Evolutionary conservation across 2,329 filamentous ascomycete genomes (phyloP), one percentile per base, ranked within the genome.

Genomic region (Fusarium sp.): DNA sequence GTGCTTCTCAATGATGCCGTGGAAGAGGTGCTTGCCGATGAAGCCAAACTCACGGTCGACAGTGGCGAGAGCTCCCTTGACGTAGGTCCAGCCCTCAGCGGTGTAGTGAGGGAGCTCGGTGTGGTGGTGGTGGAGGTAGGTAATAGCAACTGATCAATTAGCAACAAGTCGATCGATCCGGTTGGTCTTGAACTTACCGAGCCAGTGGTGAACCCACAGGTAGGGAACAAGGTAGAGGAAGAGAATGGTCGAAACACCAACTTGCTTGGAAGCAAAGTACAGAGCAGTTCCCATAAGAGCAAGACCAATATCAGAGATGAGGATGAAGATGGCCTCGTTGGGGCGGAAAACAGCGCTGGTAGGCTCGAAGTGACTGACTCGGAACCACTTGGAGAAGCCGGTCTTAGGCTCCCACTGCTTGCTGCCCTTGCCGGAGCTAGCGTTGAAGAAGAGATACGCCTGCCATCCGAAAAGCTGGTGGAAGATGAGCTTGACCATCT

Each of bases 81-180:
- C 84, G 76, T 88, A 92, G 35, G 87, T 90, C 90, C 90, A 91
- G 55, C 84, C 83, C 45, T 86, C 84, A 14, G 85, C 83, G 35
- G 85, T 84, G 70, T 79, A 81, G 72, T 81, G 79, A 44, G 76
- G 78, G 33, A 82, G 75, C 38, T 83, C 81, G n/a, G 82, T 83
- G 78, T 92, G 89, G 61, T 90, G 92, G 85, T 93, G 91, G 82
- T 93, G 91, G 26, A 93, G 90, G 82, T 92, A 93, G 53, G 91
- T 93, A 78, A 93, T 93, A 71, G 91, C 91, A 26, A 93, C 91
- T 90, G 65, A 33, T 45, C 26, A 35, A 36, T 75, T 36, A 72
- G 65, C 31, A 16, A 45, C 39, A 45, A 53, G 20, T 41, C 38
- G 57, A 45, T n/a, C 30, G 14, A 42, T 54, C 42, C 31, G 22